Conservation (phyloP, 2,329 filamentous ascomycete genomes). For the Fusarium globosum region DNA sequence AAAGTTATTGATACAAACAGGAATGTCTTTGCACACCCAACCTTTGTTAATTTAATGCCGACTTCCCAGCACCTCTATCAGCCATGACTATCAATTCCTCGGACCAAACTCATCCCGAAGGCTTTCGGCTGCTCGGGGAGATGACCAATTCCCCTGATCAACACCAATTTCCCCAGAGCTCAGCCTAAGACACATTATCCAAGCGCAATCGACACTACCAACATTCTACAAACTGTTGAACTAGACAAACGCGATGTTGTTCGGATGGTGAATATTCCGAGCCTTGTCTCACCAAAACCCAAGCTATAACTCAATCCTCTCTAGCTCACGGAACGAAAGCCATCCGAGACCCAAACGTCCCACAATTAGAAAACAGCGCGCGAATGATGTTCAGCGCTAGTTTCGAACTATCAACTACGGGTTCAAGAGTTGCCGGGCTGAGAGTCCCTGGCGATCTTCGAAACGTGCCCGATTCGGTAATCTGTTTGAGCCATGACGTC, state of each 20-base stretch:
- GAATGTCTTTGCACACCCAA: neutral
- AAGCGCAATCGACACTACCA: neutral
- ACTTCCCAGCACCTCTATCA: neutral
- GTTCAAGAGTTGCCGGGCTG: constrained; percentile 11
- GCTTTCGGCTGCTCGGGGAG: neutral
- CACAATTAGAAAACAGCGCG: neutral
- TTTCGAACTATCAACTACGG: constrained; percentile 12
- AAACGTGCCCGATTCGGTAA: neutral
- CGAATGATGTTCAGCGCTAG: constrained; percentile 18
- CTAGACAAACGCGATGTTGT: neutral
- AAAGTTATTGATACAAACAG: neutral
- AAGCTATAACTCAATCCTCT: neutral
- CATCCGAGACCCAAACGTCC: neutral
- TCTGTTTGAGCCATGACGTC: neutral
- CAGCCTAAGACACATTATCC: neutral
- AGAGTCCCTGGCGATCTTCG: constrained; percentile 30
- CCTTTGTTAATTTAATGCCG: neutral
- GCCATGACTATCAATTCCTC: neutral
- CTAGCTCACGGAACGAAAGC: constrained; percentile 23
- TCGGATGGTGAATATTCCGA: constrained; percentile 5
- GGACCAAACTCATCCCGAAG: neutral
- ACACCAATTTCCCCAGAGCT: neutral
- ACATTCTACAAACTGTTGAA: neutral
- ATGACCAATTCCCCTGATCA: neutral
- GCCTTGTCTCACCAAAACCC: constrained; percentile 10